These are phyloP conservation scores for Elymus sibiricus DNA, from an alignment of 176 grass and related monocot species.

Conservation along the genomic window DNA sequence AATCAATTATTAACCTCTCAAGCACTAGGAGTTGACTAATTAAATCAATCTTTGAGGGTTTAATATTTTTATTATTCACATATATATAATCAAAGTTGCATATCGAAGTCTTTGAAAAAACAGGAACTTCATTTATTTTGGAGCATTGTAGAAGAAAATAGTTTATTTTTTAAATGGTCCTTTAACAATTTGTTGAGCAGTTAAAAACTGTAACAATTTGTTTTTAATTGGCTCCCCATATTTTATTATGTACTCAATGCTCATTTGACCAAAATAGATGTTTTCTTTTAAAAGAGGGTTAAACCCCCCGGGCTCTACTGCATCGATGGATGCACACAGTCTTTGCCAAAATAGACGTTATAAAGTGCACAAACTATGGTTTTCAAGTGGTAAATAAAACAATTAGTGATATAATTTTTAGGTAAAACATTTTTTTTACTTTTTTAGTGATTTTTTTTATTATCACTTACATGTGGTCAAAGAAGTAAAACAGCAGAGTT, in stretches of 20 bases:
- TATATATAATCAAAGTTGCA: not conserved
- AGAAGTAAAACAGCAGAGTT: not conserved
- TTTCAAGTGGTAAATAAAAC: not conserved
- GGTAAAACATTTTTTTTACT: not conserved
- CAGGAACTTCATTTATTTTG: not conserved
- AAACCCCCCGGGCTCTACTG: no score
- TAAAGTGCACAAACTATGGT: no score
- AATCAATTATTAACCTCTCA: not conserved
- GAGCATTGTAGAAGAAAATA: not conserved
- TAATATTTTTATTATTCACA: not conserved
- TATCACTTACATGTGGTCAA: not conserved
- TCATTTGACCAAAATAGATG: no score
- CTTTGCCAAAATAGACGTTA: no score
- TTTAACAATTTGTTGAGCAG: not conserved
- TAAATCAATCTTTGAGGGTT: not conserved
- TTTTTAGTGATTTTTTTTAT: not conserved
- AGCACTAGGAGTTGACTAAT: not conserved
- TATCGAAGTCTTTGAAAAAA: not conserved
- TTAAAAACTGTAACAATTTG: not conserved
- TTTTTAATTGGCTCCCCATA: not conserved
- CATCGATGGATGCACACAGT: no score
- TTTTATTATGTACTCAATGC: no score
- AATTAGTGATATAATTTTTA: not conserved
- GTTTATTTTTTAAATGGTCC: not conserved
- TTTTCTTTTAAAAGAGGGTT: no score